Evolutionary conservation across 768 basidiomycete genomes (phyloP), one percentile per base, ranked within the genome.

Genomic region (Trametes cinnabarina): DNA sequence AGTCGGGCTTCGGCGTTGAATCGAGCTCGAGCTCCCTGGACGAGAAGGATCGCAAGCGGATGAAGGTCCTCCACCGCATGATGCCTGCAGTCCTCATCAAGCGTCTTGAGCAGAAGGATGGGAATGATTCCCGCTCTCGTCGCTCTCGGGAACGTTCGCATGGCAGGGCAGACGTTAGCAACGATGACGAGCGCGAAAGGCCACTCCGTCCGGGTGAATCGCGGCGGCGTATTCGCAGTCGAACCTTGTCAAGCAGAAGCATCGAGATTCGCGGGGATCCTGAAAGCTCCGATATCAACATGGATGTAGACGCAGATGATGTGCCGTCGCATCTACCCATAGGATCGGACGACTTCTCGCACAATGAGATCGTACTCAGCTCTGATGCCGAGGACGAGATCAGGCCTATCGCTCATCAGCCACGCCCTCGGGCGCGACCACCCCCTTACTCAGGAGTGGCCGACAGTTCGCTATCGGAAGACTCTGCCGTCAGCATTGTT

Each of bases 191-290:
- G 0, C 73, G 74, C 47, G 73, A 73, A 11, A 69, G 68, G 12
- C 77, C 77, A 6, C 62, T 82, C 25, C 74, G 74, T 19, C 84
- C 85, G 0, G 84, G 86, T 3, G 75, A 81, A 61, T 78, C 82
- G 22, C 75, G 78, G 22, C 69, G 73, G 47, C 75, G 79, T 43
- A 72, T 68, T 42, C 66, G 73, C 26, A 57, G 60, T 20, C 68
- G 69, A 25, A 68, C 73, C 7, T 71, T 62, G 49, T 42, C 55
- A 11, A 47, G 53, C 42, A 22, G 52, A 20, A 52, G 47, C 17
- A 57, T 69, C 30, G 77, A 80, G 6, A 76, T 88, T 51, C 80
- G 73, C 60, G 87, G 86, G 7, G 88, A 88, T 61, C 69, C 84
- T 1, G 86, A 88, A 66, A 87, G 84, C 69, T 80, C 80, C 22